Percentiles rank a stretch among this genome's conserved stretches.
These are phyloP conservation scores for Geotrichum siamense DNA, from an alignment of 1,139 yeast species.

Conservation along the genomic window DNA sequence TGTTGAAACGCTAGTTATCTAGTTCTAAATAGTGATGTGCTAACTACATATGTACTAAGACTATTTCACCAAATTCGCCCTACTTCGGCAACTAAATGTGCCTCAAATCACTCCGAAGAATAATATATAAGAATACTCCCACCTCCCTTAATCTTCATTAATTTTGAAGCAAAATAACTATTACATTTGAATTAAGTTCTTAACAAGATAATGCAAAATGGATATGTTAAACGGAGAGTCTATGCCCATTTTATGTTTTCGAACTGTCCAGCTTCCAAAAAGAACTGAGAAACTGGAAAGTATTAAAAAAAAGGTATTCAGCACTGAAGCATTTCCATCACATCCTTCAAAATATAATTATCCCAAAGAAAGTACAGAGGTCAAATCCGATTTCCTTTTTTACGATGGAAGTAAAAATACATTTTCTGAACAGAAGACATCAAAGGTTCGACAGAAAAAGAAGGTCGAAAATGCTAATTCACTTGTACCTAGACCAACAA, in stretches of 20 bases:
- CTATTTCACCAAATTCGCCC: too few relatives aligned
- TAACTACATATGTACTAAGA: too few relatives aligned
- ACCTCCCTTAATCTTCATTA: too few relatives aligned
- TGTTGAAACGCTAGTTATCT: too few relatives aligned
- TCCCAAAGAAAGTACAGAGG: slow-evolving; percentile 5
- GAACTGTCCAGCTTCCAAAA: slow-evolving; percentile 4
- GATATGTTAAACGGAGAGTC: slow-evolving; percentile 6
- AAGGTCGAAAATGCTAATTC: background rate
- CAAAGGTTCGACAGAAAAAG: background rate
- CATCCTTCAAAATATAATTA: slow-evolving; percentile 4
- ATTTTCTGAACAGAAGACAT: slow-evolving; percentile 7
- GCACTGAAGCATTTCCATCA: slow-evolving; percentile 10
- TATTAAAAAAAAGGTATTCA: slow-evolving; percentile 3
- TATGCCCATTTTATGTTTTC: slow-evolving; percentile 2
- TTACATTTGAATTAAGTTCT: too few relatives aligned
- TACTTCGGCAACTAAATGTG: too few relatives aligned
- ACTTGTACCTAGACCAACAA: slow-evolving; percentile 11
- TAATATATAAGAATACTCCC: too few relatives aligned
- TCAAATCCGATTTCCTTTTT: slow-evolving; percentile 10
- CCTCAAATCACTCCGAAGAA: too few relatives aligned
- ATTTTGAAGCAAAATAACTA: too few relatives aligned
- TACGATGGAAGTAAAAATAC: slow-evolving; percentile 12
- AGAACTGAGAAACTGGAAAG: slow-evolving; percentile 1
- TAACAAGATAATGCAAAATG: too few relatives aligned
- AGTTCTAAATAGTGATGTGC: too few relatives aligned